These are phyloP conservation scores for Hypoxylon sp. DNA, from an alignment of 2,329 filamentous ascomycete genomes.

Conservation along the genomic window DNA sequence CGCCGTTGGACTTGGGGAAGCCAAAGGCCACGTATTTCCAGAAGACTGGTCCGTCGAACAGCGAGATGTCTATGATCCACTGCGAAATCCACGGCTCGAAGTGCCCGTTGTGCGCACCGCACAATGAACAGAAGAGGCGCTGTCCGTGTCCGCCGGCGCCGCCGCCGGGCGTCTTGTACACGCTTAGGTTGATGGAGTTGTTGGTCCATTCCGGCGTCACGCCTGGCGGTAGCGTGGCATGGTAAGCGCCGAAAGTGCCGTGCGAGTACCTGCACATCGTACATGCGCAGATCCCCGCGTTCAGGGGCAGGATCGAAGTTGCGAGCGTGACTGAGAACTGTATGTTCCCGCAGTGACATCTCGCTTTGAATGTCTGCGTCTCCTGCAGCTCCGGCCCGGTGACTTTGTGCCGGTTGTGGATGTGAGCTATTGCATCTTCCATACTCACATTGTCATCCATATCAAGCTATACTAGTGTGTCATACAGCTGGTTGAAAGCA, in stretches of 20 bases:
- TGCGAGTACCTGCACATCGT: conserved; percentile 60
- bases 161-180: conserved; percentile 52
- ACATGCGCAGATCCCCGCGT: conserved; percentile 61
- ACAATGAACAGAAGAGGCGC: conserved; percentile 60
- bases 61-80: conserved; percentile 58
- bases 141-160: conserved; percentile 42
- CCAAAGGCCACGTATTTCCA: conserved; percentile 55
- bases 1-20: conserved; percentile 55
- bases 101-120: conserved; percentile 61
- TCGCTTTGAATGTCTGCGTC: conserved; percentile 56
- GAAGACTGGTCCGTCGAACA: conserved; percentile 55
- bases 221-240: conserved; percentile 55
- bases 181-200: conserved; percentile 52
- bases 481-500: not conserved
- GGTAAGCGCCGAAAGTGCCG: conserved; percentile 60
- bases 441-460: conserved; percentile 2
- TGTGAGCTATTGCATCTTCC: conserved; percentile 3
- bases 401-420: conserved; percentile 34
- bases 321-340: conserved; percentile 60
- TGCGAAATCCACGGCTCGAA: conserved; percentile 50
- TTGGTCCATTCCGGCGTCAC: conserved; percentile 56
- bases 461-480: not conserved
- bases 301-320: conserved; percentile 56
- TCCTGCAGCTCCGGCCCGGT: conserved; percentile 2
- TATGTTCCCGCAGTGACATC: conserved; percentile 61